Conservation (phyloP, 2,329 filamentous ascomycete genomes). For the Ophiostoma ulmi region DNA sequence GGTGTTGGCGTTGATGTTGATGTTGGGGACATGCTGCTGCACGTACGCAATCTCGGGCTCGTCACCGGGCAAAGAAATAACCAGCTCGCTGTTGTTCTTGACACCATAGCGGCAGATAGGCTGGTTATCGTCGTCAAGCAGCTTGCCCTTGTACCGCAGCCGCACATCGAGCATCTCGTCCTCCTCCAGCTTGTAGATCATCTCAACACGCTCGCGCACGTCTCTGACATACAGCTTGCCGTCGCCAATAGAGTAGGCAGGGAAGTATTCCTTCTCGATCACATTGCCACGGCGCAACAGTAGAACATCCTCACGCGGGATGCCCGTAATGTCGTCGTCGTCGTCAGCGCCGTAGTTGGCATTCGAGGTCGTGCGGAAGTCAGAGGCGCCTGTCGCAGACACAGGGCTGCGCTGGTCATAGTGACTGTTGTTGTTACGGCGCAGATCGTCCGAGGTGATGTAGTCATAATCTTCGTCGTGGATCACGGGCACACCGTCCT, state of each 20-base stretch:
- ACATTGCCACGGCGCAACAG: slow-evolving; percentile 63
- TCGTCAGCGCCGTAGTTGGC: slow-evolving; percentile 20
- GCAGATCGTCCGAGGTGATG: slow-evolving; percentile 72
- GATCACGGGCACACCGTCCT: slow-evolving; percentile 61
- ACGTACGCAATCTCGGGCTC: background rate
- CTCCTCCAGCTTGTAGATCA: slow-evolving; percentile 59
- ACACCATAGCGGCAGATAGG: slow-evolving; percentile 56
- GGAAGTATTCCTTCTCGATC: slow-evolving; percentile 66
- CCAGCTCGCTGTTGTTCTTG: slow-evolving; percentile 57
- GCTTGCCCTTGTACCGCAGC: slow-evolving; percentile 67
- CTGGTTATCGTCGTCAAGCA: slow-evolving; percentile 59
- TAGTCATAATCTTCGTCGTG: slow-evolving; percentile 75
- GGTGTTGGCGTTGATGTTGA: slow-evolving; percentile 28
- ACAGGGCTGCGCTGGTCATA: slow-evolving; percentile 20
- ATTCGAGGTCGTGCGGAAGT: slow-evolving; percentile 26
- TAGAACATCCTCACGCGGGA: slow-evolving; percentile 62
- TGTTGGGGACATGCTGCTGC: background rate
- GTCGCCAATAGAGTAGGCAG: slow-evolving; percentile 68
- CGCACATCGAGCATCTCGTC: slow-evolving; percentile 51
- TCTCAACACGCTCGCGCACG: slow-evolving; percentile 60
- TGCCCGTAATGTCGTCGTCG: slow-evolving; percentile 31
- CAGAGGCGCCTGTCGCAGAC: slow-evolving; percentile 24
- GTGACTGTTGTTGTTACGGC: slow-evolving; percentile 41
- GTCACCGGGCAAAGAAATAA: slow-evolving; percentile 54
- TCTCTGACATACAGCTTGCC: slow-evolving; percentile 64